Evolutionary conservation across 2,329 filamentous ascomycete genomes (phyloP), one percentile per base, ranked within the genome.

Genomic region (Elsinoe perseae): DNA sequence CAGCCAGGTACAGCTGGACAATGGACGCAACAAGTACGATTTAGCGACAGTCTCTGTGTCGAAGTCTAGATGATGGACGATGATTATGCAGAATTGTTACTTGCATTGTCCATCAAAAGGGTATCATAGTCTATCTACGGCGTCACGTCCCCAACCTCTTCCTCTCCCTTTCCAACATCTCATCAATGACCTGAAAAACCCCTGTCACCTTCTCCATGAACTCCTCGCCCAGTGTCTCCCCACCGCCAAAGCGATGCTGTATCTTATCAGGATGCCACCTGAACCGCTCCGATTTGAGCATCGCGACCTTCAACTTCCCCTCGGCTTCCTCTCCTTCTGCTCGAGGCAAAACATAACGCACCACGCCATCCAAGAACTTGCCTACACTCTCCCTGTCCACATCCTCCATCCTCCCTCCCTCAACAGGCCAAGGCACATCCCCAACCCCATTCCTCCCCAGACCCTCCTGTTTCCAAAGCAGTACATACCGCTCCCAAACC

Each of bases 261-360:
- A 97, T 87, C 76, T 97, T 98, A 73, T 98, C 93, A 3, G 93
- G 93, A 74, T 98, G 93, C 93, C 93, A 98, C 14, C 90, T 80
- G 16, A 97, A 84, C 53, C 93, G 82, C 74, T 98, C 93, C 4
- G 82, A 75, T 71, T 95, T 95, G 54, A 97, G 75, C 4, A 79
- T 68, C 43, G 77, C 74, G 12, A 72, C 55, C 18, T 80, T 59
- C 1, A 56, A 53, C 18, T 58, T 59, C 1, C 56, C 63, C 6
- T 60, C 59, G 4, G 48, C 54, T 21, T 60, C 58, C 54, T 6
- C 6, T 1, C 16, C 36, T 3, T 25, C 25, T 2, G 23, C 10
- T n/a, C 7, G 7, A 18, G 53, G 38, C 21, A 46, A 25, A 2
- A 56, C 38, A 14, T 25, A 32, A 16, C 23, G 10, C 53, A 36